phyloP scores from a whole-genome alignment of 129 eudicot genomes.

The Erigeron canadensis region DNA sequence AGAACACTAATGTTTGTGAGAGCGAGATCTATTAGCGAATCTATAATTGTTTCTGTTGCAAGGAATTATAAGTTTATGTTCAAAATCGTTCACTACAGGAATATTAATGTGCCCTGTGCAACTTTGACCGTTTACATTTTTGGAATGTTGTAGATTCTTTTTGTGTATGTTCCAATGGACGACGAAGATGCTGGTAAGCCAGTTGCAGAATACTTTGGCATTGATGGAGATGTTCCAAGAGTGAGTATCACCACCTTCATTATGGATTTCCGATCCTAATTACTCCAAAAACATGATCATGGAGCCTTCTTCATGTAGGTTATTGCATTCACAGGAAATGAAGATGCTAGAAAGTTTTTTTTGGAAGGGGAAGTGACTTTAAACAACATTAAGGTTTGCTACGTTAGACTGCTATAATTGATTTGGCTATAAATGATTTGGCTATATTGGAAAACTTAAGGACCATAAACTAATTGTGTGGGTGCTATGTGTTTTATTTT shows the following conservation, averaged over 20 bases:
- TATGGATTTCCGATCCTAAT: not conserved
- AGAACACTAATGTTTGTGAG: too few relatives aligned
- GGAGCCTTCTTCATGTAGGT: slow-evolving; percentile 45
- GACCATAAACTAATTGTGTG: slow-evolving; percentile 2
- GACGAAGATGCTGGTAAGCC: slow-evolving; percentile 71
- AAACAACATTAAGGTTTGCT: slow-evolving; percentile 58
- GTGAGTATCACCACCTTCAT: slow-evolving; percentile 42
- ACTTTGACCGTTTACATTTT: slow-evolving; percentile 4
- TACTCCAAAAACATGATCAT: not conserved
- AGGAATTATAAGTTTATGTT: not conserved
- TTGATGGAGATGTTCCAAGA: slow-evolving; percentile 53
- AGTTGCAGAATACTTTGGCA: slow-evolving; percentile 75
- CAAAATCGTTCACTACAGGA: not conserved
- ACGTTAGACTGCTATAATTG: not conserved
- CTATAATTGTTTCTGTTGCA: too few relatives aligned
- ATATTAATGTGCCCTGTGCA: slow-evolving; percentile 6
- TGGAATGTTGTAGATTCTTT: slow-evolving; percentile 46
- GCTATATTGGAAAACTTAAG: not conserved
- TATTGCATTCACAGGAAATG: slow-evolving; percentile 68
- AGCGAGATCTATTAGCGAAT: too few relatives aligned
- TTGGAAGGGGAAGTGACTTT: slow-evolving; percentile 70
- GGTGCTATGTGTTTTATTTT: slow-evolving; percentile 10
- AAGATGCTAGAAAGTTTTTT: slow-evolving; percentile 60
- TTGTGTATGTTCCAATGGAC: slow-evolving; percentile 66
- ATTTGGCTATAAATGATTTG: not conserved